phyloP scores from a whole-genome alignment of 768 basidiomycete genomes.

The Pholiota conissans region DNA sequence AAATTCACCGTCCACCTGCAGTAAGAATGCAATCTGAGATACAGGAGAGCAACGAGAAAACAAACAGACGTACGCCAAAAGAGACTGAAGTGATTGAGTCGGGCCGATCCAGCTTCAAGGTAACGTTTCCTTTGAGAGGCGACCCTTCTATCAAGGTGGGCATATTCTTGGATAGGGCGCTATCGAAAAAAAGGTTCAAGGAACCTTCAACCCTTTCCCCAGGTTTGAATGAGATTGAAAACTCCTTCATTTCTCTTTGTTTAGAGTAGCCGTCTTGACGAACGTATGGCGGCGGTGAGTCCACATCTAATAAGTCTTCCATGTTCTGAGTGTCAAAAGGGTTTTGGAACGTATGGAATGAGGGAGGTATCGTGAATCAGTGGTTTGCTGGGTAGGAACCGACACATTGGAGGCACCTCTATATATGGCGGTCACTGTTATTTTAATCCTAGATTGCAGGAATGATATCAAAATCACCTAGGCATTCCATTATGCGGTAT shows the following conservation, averaged over 20 bases:
- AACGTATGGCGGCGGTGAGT: background rate
- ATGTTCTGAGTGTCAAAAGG: no score
- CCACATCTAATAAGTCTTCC: no score
- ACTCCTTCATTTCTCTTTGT: background rate
- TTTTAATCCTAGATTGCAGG: no score
- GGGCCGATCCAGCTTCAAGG: background rate
- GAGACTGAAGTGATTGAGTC: background rate
- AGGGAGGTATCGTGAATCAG: no score
- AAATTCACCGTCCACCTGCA: background rate
- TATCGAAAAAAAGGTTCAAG: background rate
- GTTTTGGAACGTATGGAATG: no score
- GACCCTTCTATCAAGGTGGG: background rate
- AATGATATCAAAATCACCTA: background rate
- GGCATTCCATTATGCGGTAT: background rate
- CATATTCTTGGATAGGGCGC: background rate
- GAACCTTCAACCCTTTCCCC: background rate
- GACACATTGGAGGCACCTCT: no score
- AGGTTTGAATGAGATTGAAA: background rate
- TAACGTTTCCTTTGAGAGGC: background rate
- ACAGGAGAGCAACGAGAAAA: background rate
- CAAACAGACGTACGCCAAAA: background rate
- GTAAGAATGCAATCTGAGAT: background rate
- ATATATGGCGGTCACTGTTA: no score
- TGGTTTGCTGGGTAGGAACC: no score
- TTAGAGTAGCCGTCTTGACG: background rate